A percentile compares a stretch with the other conserved stretches of the same genome.
Evolutionary conservation across 2,329 filamentous ascomycete species (phyloP).

Genomic region (Sporothrix euskadiensis): DNA sequence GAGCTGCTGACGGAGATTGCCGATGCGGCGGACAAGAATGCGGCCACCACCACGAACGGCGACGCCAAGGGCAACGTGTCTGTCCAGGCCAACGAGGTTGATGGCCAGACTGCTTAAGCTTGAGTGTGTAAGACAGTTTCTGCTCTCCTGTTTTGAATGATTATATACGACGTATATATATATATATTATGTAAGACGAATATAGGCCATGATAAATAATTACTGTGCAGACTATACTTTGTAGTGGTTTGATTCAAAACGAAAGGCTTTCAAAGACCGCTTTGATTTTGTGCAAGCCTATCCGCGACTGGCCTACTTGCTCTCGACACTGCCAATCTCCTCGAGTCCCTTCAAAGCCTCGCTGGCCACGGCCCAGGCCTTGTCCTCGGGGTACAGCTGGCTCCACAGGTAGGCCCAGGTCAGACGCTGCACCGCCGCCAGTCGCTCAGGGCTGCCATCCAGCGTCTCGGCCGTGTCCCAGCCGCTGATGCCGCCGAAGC

Average conservation of each 20-base stretch:
- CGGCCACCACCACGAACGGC: not conserved
- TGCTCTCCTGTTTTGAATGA: not conserved
- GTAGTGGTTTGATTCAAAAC: not conserved
- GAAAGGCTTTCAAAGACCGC: not conserved
- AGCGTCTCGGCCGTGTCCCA: slow-evolving; percentile 42
- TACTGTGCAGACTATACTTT: not conserved
- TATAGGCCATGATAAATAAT: not conserved
- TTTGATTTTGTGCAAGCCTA: not conserved
- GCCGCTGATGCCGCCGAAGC: slow-evolving; percentile 44
- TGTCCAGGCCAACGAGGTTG: not conserved
- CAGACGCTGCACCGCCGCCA: slow-evolving; percentile 42
- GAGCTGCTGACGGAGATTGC: slow-evolving; percentile 12
- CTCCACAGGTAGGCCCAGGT: slow-evolving; percentile 44
- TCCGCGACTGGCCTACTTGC: slow-evolving; percentile 32
- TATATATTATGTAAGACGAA: not conserved
- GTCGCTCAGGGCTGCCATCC: slow-evolving; percentile 42
- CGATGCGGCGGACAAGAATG: not conserved
- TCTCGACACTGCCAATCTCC: slow-evolving; percentile 37
- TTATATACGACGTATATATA: too few species aligned
- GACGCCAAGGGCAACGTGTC: not conserved
- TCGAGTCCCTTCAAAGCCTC: slow-evolving; percentile 36
- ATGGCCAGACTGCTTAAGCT: not conserved
- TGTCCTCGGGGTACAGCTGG: slow-evolving; percentile 41
- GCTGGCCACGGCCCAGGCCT: slow-evolving; percentile 38
- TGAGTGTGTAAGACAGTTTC: not conserved